Percentiles rank a stretch among this genome's conserved stretches.
Evolutionary conservation across 768 basidiomycete genomes (phyloP).

Genomic region (Lentinula detonsa): DNA sequence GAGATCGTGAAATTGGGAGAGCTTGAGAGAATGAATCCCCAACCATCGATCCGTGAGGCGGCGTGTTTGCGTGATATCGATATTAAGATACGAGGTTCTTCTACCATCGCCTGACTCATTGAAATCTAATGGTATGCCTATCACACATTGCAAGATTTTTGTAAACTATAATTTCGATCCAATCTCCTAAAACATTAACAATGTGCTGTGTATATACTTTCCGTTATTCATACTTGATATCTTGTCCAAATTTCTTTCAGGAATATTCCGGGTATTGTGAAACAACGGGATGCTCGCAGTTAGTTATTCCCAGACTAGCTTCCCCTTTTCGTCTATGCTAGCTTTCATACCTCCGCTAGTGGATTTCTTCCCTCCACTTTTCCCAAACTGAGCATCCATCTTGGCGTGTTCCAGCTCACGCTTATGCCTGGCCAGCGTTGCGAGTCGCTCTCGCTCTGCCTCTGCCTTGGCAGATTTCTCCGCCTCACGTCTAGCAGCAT

Average conservation of each 20-base stretch:
- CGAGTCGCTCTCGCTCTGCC: constrained; percentile 30
- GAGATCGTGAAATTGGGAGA: too few species aligned
- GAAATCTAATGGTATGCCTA: too few species aligned
- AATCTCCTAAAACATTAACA: neutral
- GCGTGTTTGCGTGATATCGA: too few species aligned
- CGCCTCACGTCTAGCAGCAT: constrained; percentile 38
- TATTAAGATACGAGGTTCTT: too few species aligned
- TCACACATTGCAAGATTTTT: too few species aligned
- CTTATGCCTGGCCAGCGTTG: constrained; percentile 36
- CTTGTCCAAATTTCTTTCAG: neutral
- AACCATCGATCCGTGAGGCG: too few species aligned
- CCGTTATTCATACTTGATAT: neutral
- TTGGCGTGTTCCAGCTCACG: constrained; percentile 39
- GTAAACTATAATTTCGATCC: too few species aligned
- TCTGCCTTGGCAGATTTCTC: constrained; percentile 39
- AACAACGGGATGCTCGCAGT: neutral
- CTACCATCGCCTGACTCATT: too few species aligned
- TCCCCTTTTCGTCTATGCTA: constrained; percentile 31
- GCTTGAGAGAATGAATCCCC: too few species aligned
- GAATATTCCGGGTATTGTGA: neutral
- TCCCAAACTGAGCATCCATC: constrained; percentile 32
- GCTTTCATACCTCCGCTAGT: constrained; percentile 34
- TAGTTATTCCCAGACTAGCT: constrained; percentile 15
- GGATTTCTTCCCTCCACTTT: constrained; percentile 18
- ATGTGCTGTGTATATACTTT: neutral